phyloP scores from a whole-genome alignment of 2,329 filamentous ascomycete genomes.

The Chaetomium globosum region DNA sequence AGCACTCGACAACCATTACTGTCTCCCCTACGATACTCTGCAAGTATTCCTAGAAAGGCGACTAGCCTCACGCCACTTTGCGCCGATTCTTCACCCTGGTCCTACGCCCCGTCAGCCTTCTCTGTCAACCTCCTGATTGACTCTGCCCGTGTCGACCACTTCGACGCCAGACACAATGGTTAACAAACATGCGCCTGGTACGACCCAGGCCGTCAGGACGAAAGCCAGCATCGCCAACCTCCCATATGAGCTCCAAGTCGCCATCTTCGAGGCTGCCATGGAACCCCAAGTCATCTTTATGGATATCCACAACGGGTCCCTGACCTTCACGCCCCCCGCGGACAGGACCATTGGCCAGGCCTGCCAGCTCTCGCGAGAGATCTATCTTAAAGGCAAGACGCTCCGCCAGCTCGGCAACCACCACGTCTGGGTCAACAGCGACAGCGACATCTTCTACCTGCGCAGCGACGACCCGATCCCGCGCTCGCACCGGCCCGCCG shows the following conservation, averaged over 20 bases:
- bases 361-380: conserved; percentile 28
- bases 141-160: not conserved
- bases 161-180: not conserved
- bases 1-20: not conserved
- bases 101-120: not conserved
- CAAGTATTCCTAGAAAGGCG: too few relatives aligned
- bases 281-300: conserved; percentile 27
- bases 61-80: not conserved
- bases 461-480: conserved; percentile 13
- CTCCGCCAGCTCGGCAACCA: conserved; percentile 9
- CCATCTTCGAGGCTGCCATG: conserved; percentile 27
- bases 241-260: conserved; percentile 27
- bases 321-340: conserved; percentile 15
- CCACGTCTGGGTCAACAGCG: conserved; percentile 24
- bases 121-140: not conserved
- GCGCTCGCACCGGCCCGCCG: not conserved
- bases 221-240: conserved; percentile 24
- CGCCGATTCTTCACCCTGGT: not conserved
- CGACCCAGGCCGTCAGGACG: not conserved
- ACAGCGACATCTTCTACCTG: conserved; percentile 32
- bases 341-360: conserved; percentile 13
- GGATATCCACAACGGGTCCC: conserved; percentile 15
- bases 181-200: conserved; percentile 16
- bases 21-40: too few relatives aligned
- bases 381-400: conserved; percentile 20